Evolutionary conservation across 164 flowering plant genomes (phyloP).

Genomic region (Nelumbo lutea): DNA sequence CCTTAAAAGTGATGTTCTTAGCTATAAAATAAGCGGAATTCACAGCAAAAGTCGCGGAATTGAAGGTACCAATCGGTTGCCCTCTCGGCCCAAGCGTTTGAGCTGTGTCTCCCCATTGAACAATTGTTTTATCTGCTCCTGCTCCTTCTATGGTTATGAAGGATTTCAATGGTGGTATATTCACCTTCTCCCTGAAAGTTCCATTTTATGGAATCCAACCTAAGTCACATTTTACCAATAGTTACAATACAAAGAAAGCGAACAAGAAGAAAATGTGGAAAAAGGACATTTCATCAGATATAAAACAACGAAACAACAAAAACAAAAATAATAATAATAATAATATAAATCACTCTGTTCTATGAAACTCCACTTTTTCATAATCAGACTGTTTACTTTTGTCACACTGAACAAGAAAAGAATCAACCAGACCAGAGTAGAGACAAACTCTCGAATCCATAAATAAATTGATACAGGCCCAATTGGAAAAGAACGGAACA

Average conservation of each 20-base stretch:
- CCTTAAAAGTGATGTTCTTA: slow-evolving; percentile 97
- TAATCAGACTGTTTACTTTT: neutral
- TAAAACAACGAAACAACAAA: too few relatives aligned
- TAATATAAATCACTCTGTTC: neutral
- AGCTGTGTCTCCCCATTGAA: slow-evolving; percentile 97
- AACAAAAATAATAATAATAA: too few relatives aligned
- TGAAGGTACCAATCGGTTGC: slow-evolving; percentile 72
- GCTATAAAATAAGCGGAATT: slow-evolving; percentile 87
- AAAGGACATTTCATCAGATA: neutral
- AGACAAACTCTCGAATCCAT: slow-evolving; percentile 3
- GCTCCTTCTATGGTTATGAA: slow-evolving; percentile 88
- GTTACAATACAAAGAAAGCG: neutral
- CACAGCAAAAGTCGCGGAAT: slow-evolving; percentile 92
- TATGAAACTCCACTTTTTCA: neutral
- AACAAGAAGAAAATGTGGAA: too few relatives aligned
- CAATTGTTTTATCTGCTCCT: slow-evolving; percentile 86
- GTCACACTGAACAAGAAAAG: slow-evolving; percentile 1
- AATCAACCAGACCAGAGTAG: slow-evolving; percentile 3
- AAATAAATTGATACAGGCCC: neutral
- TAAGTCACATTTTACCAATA: neutral
- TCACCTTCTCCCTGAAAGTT: slow-evolving; percentile 83
- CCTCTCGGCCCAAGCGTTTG: slow-evolving; percentile 66
- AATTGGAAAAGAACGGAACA: neutral
- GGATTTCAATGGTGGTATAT: slow-evolving; percentile 64
- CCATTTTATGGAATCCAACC: slow-evolving; percentile 5